These are phyloP conservation scores for Plectosphaerella plurivora DNA, from an alignment of 2,329 filamentous ascomycete species.

Conservation along the genomic window DNA sequence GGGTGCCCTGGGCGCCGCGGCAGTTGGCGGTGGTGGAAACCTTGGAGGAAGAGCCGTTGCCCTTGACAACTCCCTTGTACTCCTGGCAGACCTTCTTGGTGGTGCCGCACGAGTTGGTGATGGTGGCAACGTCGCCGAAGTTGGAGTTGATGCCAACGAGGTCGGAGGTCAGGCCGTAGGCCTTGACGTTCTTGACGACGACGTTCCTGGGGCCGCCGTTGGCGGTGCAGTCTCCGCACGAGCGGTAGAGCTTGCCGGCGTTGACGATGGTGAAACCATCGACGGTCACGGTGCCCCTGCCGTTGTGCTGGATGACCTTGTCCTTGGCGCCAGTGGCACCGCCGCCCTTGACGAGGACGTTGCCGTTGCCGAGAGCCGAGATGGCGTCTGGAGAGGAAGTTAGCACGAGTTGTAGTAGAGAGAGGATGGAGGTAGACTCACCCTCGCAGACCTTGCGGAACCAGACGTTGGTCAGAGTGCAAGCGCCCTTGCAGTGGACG, in stretches of 20 bases:
- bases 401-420: conserved; percentile 22
- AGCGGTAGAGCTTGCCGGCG: conserved; percentile 38
- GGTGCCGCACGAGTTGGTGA: conserved; percentile 12
- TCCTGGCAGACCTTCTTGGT: conserved; percentile 13
- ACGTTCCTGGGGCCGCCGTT: conserved; percentile 20
- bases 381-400: conserved; percentile 4
- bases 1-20: conserved; percentile 3
- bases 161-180: conserved; percentile 14
- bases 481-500: conserved; percentile 44
- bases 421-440: conserved; percentile 14
- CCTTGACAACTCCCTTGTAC: conserved; percentile 12
- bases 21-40: conserved; percentile 6
- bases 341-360: conserved; percentile 21
- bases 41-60: conserved; percentile 8
- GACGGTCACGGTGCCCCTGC: conserved; percentile 22
- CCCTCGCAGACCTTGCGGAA: conserved; percentile 33
- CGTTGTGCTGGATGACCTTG: conserved; percentile 29
- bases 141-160: conserved; percentile 13
- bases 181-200: conserved; percentile 13
- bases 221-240: conserved; percentile 38
- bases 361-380: conserved; percentile 10
- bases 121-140: conserved; percentile 12
- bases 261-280: conserved; percentile 30
- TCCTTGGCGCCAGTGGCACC: conserved; percentile 25
- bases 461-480: conserved; percentile 33